Percentiles rank a stretch among this genome's conserved stretches.
Conservation (phyloP, 2,329 filamentous ascomycete species). For the Bipolaris oryzae region DNA sequence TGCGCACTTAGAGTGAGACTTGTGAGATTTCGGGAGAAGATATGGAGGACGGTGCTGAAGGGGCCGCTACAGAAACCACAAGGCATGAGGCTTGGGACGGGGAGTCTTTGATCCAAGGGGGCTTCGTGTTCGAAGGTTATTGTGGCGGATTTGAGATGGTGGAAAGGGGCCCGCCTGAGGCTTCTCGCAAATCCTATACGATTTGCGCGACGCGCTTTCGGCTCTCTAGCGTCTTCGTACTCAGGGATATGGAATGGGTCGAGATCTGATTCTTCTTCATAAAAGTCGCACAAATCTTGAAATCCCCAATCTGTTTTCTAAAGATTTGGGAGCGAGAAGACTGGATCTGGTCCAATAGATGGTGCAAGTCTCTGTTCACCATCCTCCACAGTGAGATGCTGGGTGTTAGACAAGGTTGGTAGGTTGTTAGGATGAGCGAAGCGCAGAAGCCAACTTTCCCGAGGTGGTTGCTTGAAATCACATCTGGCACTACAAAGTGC, state of each 20-base stretch:
- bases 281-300: constrained; percentile 4
- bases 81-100: constrained; percentile 11
- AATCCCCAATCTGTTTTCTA: constrained; percentile 9
- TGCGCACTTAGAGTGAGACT: constrained; percentile 13
- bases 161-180: not conserved
- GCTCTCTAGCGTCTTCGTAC: too few species aligned
- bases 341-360: constrained; percentile 8
- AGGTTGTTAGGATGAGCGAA: constrained; percentile 1
- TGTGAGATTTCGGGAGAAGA: constrained; percentile 17
- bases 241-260: not conserved
- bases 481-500: too few species aligned
- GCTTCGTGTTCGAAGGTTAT: constrained; percentile 9
- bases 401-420: constrained; percentile 9
- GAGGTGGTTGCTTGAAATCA: too few species aligned
- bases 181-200: constrained; percentile 8
- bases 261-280: constrained; percentile 5
- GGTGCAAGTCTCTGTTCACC: constrained; percentile 8
- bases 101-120: constrained; percentile 7
- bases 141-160: constrained; percentile 2
- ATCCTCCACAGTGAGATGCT: constrained; percentile 5
- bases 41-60: constrained; percentile 18
- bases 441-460: not conserved
- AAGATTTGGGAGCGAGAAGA: constrained; percentile 2
- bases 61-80: constrained; percentile 10
- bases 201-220: constrained; percentile 1